Percentiles rank a stretch among this genome's conserved stretches.
These are phyloP conservation scores for Taphrina confusa DNA, from an alignment of 1,139 yeast genomes.

Conservation along the genomic window DNA sequence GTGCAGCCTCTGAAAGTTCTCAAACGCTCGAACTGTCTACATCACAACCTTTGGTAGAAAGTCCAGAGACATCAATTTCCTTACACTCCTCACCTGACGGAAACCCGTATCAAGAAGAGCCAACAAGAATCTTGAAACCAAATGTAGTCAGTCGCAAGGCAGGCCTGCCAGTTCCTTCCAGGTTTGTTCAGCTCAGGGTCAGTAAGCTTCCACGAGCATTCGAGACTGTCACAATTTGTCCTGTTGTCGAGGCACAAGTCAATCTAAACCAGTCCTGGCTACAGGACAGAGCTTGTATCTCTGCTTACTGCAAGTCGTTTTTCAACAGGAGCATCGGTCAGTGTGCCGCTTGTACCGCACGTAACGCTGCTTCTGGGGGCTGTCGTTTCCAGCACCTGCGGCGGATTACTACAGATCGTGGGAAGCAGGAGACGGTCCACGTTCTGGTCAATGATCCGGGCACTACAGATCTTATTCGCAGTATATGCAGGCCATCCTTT, in stretches of 20 bases:
- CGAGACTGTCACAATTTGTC: background rate
- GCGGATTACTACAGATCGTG: background rate
- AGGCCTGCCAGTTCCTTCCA: too few relatives aligned
- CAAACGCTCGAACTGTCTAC: too few relatives aligned
- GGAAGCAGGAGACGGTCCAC: background rate
- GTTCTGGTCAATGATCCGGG: background rate
- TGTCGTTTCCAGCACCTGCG: conserved; percentile 18
- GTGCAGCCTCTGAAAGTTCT: too few relatives aligned
- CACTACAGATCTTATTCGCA: background rate
- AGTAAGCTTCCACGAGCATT: background rate
- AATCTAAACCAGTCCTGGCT: background rate
- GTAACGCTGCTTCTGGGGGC: background rate
- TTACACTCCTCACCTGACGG: too few relatives aligned
- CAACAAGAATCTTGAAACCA: too few relatives aligned
- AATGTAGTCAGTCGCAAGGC: too few relatives aligned
- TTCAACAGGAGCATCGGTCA: background rate
- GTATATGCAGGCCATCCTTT: background rate
- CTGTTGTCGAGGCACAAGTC: background rate
- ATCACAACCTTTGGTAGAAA: too few relatives aligned
- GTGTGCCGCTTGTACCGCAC: conserved; percentile 10
- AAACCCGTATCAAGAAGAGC: too few relatives aligned
- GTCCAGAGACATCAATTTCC: too few relatives aligned
- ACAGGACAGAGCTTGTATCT: background rate
- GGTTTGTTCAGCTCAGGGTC: background rate
- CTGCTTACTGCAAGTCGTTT: background rate